Conservation (phyloP, 352 stramenopile species). For the Phytopythium helicoides region DNA sequence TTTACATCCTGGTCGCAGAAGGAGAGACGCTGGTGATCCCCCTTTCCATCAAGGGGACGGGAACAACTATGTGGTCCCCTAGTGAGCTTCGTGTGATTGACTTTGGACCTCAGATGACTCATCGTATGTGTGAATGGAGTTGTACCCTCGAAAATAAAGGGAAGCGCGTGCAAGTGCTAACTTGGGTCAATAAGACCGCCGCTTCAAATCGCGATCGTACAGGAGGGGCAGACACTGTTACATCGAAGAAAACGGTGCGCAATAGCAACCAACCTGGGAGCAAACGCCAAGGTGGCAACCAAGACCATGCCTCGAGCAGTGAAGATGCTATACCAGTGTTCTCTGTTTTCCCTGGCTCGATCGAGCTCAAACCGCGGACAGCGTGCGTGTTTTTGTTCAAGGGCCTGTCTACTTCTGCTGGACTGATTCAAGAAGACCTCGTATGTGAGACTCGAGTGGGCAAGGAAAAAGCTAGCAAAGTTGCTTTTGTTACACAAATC, state of each 20-base stretch:
- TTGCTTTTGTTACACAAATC: conserved; percentile 89
- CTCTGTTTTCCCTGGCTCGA: conserved; percentile 87
- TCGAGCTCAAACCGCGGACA: conserved; percentile 92
- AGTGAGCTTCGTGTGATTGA: conserved; percentile 90
- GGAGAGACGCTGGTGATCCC: conserved; percentile 90
- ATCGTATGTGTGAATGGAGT: conserved; percentile 83
- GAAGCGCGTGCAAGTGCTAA: conserved; percentile 88
- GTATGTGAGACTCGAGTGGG: conserved; percentile 90
- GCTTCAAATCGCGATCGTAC: conserved; percentile 8
- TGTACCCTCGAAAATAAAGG: conserved; percentile 96
- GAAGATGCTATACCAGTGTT: conserved; percentile 71
- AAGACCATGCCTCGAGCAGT: neutral
- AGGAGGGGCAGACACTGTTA: conserved; percentile 3
- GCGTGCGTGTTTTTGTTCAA: conserved; percentile 93
- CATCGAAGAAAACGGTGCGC: conserved; percentile 15
- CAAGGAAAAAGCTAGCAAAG: conserved; percentile 89
- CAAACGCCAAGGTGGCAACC: neutral
- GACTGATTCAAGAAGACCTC: conserved; percentile 78
- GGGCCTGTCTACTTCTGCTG: conserved; percentile 62
- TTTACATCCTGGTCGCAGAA: conserved; percentile 92
- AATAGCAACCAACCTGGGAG: conserved; percentile 1
- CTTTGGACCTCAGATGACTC: conserved; percentile 92
- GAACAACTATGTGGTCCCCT: conserved; percentile 92
- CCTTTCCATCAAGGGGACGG: conserved; percentile 88
- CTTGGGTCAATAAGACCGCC: conserved; percentile 86